phyloP scores from a whole-genome alignment of 345 rosid species.

The Cardiospermum halicacabum region DNA sequence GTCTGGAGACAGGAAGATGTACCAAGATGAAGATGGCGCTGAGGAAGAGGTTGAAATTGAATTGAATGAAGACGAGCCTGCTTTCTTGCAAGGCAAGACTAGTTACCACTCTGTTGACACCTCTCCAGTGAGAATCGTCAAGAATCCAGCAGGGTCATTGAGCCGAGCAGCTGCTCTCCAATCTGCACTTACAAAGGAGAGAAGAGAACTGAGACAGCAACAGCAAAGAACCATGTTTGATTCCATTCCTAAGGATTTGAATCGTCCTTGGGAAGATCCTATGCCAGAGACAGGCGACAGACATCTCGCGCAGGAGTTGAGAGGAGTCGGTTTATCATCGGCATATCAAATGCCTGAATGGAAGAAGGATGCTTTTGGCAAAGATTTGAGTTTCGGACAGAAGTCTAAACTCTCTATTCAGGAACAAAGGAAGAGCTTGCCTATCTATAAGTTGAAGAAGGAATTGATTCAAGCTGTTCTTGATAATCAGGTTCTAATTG shows the following conservation, averaged over 20 bases:
- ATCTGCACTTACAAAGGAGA: conserved; percentile 82
- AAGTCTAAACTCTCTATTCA: conserved; percentile 83
- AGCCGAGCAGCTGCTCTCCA: conserved; percentile 93
- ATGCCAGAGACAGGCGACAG: conserved; percentile 93
- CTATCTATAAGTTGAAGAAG: conserved; percentile 80
- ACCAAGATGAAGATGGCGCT: conserved; percentile 79
- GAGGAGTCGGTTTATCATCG: conserved; percentile 86
- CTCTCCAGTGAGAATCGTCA: conserved; percentile 88
- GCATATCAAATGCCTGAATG: conserved; percentile 91
- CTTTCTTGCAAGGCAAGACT: conserved; percentile 75
- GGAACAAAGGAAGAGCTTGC: conserved; percentile 87
- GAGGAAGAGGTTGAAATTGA: conserved; percentile 95
- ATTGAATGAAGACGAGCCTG: conserved; percentile 86
- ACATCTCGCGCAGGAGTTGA: conserved; percentile 87
- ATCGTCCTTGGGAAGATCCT: conserved; percentile 97
- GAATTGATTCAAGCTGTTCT: conserved; percentile 82
- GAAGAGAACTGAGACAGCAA: conserved; percentile 76
- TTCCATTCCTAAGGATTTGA: conserved; percentile 92
- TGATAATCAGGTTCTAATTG: conserved; percentile 79
- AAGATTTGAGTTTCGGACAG: conserved; percentile 73
- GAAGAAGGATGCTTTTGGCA: conserved; percentile 90
- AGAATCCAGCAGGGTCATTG: conserved; percentile 90
- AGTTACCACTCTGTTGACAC: conserved; percentile 63
- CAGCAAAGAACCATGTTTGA: conserved; percentile 91
- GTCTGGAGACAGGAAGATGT: conserved; percentile 62